Conservation (phyloP, 805 yeast genomes). For the Candida tibetensis region DNA sequence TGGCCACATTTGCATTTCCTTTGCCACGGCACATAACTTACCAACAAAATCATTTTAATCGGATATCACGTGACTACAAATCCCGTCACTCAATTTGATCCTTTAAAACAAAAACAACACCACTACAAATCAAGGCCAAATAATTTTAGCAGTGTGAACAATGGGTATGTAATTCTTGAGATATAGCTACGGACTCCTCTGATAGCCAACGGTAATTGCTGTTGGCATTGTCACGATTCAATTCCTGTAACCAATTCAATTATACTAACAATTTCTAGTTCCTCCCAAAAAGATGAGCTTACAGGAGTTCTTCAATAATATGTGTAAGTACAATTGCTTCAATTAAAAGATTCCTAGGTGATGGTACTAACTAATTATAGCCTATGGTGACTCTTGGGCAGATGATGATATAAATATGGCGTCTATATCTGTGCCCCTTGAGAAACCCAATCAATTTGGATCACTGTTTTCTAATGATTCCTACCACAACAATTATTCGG, state of each 20-base stretch:
- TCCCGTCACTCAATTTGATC: background rate
- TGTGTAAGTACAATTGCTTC: conserved; percentile 33
- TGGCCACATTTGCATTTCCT: too few relatives aligned
- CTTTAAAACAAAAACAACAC: background rate
- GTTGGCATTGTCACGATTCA: too few relatives aligned
- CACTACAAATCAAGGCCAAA: background rate
- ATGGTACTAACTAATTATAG: conserved; percentile 25
- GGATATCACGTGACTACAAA: background rate
- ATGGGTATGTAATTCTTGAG: conserved; percentile 9
- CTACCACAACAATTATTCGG: conserved; percentile 3
- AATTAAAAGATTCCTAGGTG: background rate
- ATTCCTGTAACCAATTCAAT: too few relatives aligned
- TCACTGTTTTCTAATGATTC: conserved; percentile 4
- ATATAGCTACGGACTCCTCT: too few relatives aligned
- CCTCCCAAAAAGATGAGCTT: conserved; percentile 48
- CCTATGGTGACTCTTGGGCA: conserved; percentile 48
- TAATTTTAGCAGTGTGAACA: background rate
- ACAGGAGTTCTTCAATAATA: conserved; percentile 44
- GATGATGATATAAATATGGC: conserved; percentile 45
- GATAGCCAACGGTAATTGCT: background rate
- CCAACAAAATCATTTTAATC: too few relatives aligned
- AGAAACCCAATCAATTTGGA: conserved; percentile 14
- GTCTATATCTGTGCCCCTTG: conserved; percentile 45
- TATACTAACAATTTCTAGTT: conserved; percentile 19
- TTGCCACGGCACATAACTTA: too few relatives aligned